These are phyloP conservation scores for Mollisia scopiformis DNA, from an alignment of 2,329 filamentous ascomycete genomes.

Conservation along the genomic window DNA sequence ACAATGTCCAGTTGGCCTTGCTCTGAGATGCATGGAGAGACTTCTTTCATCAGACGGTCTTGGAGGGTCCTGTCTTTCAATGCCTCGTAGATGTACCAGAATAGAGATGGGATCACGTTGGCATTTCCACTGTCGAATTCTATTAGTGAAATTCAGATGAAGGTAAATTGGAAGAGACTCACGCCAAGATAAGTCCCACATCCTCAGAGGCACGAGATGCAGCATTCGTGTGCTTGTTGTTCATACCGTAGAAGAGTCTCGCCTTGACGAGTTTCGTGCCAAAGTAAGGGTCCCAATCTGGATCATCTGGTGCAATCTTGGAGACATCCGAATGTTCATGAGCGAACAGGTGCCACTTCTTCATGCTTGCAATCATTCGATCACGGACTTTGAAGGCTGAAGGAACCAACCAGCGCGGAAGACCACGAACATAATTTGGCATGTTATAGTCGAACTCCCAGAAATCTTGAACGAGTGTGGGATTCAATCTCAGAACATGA, in stretches of 20 bases:
- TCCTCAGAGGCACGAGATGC: slow-evolving; percentile 21
- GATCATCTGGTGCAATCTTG: slow-evolving; percentile 19
- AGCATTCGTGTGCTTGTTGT: too few species aligned
- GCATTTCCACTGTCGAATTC: slow-evolving; percentile 27
- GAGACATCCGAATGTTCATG: slow-evolving; percentile 20
- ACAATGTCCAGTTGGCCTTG: slow-evolving; percentile 2
- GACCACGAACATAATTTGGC: slow-evolving; percentile 24
- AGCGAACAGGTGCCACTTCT: slow-evolving; percentile 33
- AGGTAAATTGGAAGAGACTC: background rate
- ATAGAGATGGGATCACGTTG: slow-evolving; percentile 30
- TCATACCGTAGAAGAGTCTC: slow-evolving; percentile 16
- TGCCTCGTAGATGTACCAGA: slow-evolving; percentile 34
- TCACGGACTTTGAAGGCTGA: slow-evolving; percentile 28
- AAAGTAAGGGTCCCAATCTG: slow-evolving; percentile 35
- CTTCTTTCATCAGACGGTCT: slow-evolving; percentile 27
- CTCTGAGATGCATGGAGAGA: slow-evolving; percentile 1
- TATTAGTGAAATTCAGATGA: slow-evolving; percentile 5
- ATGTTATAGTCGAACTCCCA: slow-evolving; percentile 35
- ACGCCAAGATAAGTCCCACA: slow-evolving; percentile 31
- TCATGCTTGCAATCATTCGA: slow-evolving; percentile 24
- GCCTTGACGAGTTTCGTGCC: slow-evolving; percentile 22
- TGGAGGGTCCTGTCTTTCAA: slow-evolving; percentile 27
- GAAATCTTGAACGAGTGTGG: slow-evolving; percentile 31
- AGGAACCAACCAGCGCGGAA: slow-evolving; percentile 34
- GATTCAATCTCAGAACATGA: slow-evolving; percentile 30